Evolutionary conservation across 257 asterid species (phyloP).

Genomic region (Solanum verrucosum): DNA sequence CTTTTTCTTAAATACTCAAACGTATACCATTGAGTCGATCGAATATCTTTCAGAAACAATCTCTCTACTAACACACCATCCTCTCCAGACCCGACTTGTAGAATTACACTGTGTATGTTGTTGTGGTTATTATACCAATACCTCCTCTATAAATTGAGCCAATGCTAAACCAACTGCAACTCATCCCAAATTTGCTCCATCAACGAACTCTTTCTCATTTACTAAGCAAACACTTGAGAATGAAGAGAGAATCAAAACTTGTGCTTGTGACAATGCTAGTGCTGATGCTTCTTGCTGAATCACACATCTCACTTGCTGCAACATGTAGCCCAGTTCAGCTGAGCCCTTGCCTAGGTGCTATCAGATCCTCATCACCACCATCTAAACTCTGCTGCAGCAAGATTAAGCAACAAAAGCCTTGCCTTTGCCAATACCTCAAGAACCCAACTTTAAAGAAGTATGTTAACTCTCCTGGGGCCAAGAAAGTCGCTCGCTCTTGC

Average conservation of each 20-base stretch:
- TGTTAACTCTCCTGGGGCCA: constrained; percentile 9
- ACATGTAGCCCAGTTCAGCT: constrained; percentile 13
- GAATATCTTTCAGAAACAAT: no score
- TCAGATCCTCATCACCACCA: constrained; percentile 6
- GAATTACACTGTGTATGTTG: no score
- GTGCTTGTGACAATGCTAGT: constrained; percentile 4
- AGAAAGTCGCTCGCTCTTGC: constrained; percentile 15
- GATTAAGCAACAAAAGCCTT: constrained; percentile 14
- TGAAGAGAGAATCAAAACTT: constrained; percentile 9
- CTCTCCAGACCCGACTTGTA: not conserved
- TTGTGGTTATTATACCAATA: not conserved
- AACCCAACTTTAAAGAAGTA: constrained; percentile 8
- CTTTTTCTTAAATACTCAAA: not conserved
- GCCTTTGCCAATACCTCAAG: constrained; percentile 22
- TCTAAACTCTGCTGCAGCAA: constrained; percentile 17
- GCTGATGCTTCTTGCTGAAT: constrained; percentile 12
- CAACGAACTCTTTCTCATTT: no score
- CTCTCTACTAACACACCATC: not conserved
- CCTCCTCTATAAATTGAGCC: not conserved
- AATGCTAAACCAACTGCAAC: not conserved
- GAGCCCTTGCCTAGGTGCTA: constrained; percentile 15
- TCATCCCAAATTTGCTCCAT: not conserved
- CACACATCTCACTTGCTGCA: constrained; percentile 10
- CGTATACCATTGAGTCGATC: not conserved
- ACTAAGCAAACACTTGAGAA: not conserved